A percentile compares a stretch with the other conserved stretches of the same genome.
These are phyloP conservation scores for Urtica urens DNA, from an alignment of 306 rosid species.

Conservation along the genomic window DNA sequence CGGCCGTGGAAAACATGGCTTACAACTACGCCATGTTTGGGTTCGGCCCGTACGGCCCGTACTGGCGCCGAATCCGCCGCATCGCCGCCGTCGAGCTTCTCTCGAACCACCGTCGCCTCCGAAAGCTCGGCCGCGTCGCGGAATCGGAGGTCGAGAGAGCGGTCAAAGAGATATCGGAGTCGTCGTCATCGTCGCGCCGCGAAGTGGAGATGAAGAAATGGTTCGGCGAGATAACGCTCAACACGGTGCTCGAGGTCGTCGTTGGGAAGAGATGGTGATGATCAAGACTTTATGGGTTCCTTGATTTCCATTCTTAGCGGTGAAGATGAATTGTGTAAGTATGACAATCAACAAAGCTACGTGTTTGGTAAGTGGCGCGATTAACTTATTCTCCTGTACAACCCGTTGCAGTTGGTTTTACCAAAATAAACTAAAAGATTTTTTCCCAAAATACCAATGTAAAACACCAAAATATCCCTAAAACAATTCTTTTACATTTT, in stretches of 20 bases:
- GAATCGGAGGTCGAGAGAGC: slow-evolving; percentile 1
- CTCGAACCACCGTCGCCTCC: slow-evolving; percentile 13
- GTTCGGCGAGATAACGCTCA: background rate
- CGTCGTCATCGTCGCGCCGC: no score
- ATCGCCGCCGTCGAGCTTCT: slow-evolving; percentile 1
- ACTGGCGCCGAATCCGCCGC: slow-evolving; percentile 8
- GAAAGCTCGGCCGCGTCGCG: background rate
- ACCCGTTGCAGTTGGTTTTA: no score
- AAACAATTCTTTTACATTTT: no score
- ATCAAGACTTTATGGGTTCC: slow-evolving; percentile 34
- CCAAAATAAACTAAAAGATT: no score
- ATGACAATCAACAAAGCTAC: slow-evolving; percentile 37
- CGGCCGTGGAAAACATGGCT: background rate
- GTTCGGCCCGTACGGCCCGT: slow-evolving; percentile 8
- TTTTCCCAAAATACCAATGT: no score
- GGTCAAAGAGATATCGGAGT: background rate
- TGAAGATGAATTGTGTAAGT: slow-evolving; percentile 12
- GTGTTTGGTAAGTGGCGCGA: slow-evolving; percentile 31
- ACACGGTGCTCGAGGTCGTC: background rate
- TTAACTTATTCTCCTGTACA: no score
- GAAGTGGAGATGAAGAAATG: slow-evolving; percentile 12
- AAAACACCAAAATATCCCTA: no score
- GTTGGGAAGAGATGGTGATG: background rate
- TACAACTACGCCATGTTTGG: slow-evolving; percentile 13
- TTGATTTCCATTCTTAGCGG: slow-evolving; percentile 14